Evolutionary conservation across 192 early-diverging fungal species (phyloP).

Genomic region (Rhizoclosmatium sp.): DNA sequence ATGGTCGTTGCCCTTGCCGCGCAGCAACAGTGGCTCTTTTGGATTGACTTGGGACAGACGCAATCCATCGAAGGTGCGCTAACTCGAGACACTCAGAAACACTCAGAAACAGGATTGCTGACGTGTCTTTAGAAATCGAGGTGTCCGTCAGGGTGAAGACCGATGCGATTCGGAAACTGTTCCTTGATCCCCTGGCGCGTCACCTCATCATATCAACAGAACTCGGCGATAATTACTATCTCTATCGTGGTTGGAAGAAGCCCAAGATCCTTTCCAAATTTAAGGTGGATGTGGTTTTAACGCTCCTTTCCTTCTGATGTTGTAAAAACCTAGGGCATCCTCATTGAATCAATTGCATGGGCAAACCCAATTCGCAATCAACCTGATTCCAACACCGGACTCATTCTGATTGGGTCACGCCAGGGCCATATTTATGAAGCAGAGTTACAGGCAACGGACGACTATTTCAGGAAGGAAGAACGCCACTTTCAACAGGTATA

Average conservation of each 20-base stretch:
- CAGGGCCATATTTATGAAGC: constrained; percentile 91
- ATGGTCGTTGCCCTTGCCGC: constrained; percentile 76
- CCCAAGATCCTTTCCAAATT: constrained; percentile 81
- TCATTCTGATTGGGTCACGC: constrained; percentile 83
- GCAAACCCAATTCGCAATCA: constrained; percentile 62
- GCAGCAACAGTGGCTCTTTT: constrained; percentile 58
- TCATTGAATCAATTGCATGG: constrained; percentile 93
- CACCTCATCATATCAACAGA: constrained; percentile 90
- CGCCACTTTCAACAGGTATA: constrained; percentile 72
- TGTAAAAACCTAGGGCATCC: constrained; percentile 61
- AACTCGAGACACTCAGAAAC: not conserved
- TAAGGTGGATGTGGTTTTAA: constrained; percentile 58
- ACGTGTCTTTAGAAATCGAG: constrained; percentile 70
- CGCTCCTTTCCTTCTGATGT: not conserved
- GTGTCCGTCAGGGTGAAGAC: constrained; percentile 64
- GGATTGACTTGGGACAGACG: constrained; percentile 89
- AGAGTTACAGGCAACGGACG: constrained; percentile 85
- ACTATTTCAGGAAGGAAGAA: constrained; percentile 86
- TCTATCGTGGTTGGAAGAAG: constrained; percentile 85
- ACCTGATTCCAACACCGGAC: constrained; percentile 72
- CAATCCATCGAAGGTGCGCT: constrained; percentile 75
- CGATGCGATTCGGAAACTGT: constrained; percentile 74
- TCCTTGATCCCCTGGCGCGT: constrained; percentile 87
- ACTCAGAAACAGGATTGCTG: not conserved
- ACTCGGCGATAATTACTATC: constrained; percentile 91